Conservation (phyloP, 192 early-diverging fungal species). For the Oehlia diaphana region DNA sequence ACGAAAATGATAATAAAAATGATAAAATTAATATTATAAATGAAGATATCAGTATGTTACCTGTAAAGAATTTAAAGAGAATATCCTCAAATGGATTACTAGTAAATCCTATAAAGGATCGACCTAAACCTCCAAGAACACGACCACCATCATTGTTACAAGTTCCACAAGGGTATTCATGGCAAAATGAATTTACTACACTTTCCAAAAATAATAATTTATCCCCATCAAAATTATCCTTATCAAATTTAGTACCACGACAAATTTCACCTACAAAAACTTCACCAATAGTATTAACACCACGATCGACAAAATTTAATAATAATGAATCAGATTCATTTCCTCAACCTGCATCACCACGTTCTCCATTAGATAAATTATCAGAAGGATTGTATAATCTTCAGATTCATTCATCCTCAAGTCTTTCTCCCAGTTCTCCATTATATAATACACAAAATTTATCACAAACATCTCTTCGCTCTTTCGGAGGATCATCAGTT, state of each 20-base stretch:
- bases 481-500: not conserved
- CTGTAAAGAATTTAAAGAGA: not conserved
- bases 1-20: not conserved
- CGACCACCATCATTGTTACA: slow-evolving; percentile 2
- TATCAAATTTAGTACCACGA: not conserved
- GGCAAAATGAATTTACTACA: not conserved
- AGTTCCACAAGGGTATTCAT: not conserved
- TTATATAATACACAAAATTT: not conserved
- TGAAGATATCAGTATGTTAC: too few relatives aligned
- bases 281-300: not conserved
- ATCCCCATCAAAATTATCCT: not conserved
- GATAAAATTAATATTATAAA: not conserved
- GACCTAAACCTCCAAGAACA: slow-evolving; percentile 8
- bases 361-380: slow-evolving; percentile 24
- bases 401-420: not conserved
- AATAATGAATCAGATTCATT: not conserved
- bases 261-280: not conserved
- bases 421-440: not conserved
- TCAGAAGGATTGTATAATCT: slow-evolving; percentile 7
- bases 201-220: not conserved
- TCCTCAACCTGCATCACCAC: not conserved
- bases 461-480: not conserved
- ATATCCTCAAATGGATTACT: not conserved
- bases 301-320: not conserved
- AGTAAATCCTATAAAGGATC: slow-evolving; percentile 11